Base-by-base conservation (phyloP, 176 grass and related monocot genomes). In the Eremochloa ophiuroides region DNA sequence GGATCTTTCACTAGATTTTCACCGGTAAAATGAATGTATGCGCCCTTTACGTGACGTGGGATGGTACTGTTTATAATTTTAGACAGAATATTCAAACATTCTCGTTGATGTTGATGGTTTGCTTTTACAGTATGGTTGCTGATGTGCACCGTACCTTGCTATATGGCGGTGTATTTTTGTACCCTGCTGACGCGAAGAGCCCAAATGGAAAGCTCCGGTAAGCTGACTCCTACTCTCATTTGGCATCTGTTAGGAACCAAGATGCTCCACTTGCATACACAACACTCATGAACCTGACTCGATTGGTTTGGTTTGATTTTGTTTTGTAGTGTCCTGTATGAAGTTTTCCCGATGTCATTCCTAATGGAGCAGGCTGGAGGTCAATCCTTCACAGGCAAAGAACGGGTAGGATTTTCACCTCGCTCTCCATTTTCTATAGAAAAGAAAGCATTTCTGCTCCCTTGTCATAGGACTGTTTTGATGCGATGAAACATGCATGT, bases 291-390 rank as follows among this genome's bases (percentile, higher is more conserved):
- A 85, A 62, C 22, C 42, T 16, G 69, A 2, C 67, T 59, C 14
- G 35, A 42, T 60, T 88, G 18, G 50, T 74, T 42, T 88, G 31
- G 47, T 74, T 62, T 62, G 42, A n/a, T n/a, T n/a, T n/a, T n/a
- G 22, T 56, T 33, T 86, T 70, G 17, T 82, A 99, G 96, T 80
- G 91, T 99, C 56, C 73, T 99, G n/a, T 99, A 99, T 87, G 93
- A 99, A 83, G 96, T 99, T 16, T 99, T 99, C 55, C 93, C 96
- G 9, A 99, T 99, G 96, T 99, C 96, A 65, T 99, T 93, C 69
- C 84, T 95, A n/a, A 93, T 99, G 87, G 93, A 99, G 78, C 76
- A 99, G 77, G 96, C 96, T 69, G 96, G 96, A 79, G 96, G 96
- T 33, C 96, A 99, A 75, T 71, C 91, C 69, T 99, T 99, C 82